These are phyloP conservation scores for Kalanchoe fedtschenkoi DNA, from an alignment of 164 flowering plant species.

Conservation along the genomic window DNA sequence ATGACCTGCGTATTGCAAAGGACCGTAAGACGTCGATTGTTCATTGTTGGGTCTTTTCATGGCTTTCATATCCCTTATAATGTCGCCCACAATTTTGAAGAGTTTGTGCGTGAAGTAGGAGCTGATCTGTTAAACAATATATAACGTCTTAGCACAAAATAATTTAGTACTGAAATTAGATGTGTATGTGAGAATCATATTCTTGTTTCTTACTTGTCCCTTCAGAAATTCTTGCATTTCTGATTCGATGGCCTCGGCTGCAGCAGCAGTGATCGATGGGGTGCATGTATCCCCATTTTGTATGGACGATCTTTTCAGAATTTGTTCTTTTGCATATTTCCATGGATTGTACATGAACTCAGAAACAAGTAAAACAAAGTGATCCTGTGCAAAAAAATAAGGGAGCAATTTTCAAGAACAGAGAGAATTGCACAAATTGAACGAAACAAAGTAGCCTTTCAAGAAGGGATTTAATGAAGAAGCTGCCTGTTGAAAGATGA, in stretches of 20 bases:
- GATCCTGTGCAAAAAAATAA: conserved; percentile 49
- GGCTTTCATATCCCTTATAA: conserved; percentile 37
- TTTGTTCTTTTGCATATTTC: conserved; percentile 62
- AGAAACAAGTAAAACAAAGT: conserved; percentile 63
- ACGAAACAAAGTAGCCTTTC: not conserved
- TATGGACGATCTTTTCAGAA: conserved; percentile 27
- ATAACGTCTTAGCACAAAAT: not conserved
- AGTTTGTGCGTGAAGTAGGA: conserved; percentile 74
- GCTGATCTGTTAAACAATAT: conserved; percentile 45
- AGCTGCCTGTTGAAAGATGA: too few species aligned
- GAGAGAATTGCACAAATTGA: not conserved
- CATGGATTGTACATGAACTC: conserved; percentile 84
- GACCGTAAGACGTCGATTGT: conserved; percentile 16
- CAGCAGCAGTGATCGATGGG: conserved; percentile 70
- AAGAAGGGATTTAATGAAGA: not conserved
- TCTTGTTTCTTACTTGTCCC: conserved; percentile 39
- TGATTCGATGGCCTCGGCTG: conserved; percentile 59
- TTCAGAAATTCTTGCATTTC: conserved; percentile 47
- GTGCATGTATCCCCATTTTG: conserved; percentile 52
- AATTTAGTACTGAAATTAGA: not conserved
- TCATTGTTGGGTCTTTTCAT: conserved; percentile 23
- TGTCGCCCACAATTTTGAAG: conserved; percentile 54
- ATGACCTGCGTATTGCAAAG: conserved; percentile 18
- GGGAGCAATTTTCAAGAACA: not conserved
- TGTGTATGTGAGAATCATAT: not conserved